A percentile compares a stretch with the other conserved stretches of the same genome.
phyloP scores from a whole-genome alignment of 179 eudicot species.

The Pouteria campechiana region DNA sequence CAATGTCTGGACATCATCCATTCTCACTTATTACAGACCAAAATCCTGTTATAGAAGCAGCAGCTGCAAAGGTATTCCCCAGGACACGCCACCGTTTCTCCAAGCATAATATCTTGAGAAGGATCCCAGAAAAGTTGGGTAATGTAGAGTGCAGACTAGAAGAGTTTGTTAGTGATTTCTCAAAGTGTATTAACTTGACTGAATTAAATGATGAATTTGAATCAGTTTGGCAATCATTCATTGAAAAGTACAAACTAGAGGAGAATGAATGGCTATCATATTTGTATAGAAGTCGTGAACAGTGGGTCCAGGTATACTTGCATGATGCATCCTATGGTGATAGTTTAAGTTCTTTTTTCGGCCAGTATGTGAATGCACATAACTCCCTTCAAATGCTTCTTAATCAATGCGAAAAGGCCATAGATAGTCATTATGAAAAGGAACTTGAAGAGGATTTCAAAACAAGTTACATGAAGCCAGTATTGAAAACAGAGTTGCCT shows the following conservation, averaged over 20 bases:
- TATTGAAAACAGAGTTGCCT: slow-evolving; percentile 58
- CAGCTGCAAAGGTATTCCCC: slow-evolving; percentile 53
- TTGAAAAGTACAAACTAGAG: slow-evolving; percentile 44
- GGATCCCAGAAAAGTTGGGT: slow-evolving; percentile 56
- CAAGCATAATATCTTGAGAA: slow-evolving; percentile 58
- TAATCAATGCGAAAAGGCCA: slow-evolving; percentile 48
- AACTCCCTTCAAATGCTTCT: slow-evolving; percentile 41
- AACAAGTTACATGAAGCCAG: slow-evolving; percentile 36
- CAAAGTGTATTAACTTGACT: slow-evolving; percentile 54
- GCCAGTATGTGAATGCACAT: slow-evolving; percentile 60
- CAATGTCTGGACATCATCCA: slow-evolving; percentile 45
- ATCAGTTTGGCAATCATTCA: slow-evolving; percentile 54
- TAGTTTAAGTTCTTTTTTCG: slow-evolving; percentile 55
- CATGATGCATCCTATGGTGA: slow-evolving; percentile 53
- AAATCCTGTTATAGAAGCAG: slow-evolving; percentile 38
- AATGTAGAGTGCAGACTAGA: slow-evolving; percentile 37
- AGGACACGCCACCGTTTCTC: slow-evolving; percentile 50
- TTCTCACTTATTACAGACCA: slow-evolving; percentile 55
- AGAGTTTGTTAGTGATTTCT: slow-evolving; percentile 52
- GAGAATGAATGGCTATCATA: slow-evolving; percentile 59
- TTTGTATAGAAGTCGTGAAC: slow-evolving; percentile 36
- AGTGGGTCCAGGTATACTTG: slow-evolving; percentile 65
- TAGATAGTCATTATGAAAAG: slow-evolving; percentile 51
- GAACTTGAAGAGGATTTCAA: slow-evolving; percentile 68
- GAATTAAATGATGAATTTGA: slow-evolving; percentile 60